Evolutionary conservation across 495 filamentous ascomycete species (phyloP), one percentile per base, ranked within the genome.

Genomic region (Podospora bellae-mahoneyi): DNA sequence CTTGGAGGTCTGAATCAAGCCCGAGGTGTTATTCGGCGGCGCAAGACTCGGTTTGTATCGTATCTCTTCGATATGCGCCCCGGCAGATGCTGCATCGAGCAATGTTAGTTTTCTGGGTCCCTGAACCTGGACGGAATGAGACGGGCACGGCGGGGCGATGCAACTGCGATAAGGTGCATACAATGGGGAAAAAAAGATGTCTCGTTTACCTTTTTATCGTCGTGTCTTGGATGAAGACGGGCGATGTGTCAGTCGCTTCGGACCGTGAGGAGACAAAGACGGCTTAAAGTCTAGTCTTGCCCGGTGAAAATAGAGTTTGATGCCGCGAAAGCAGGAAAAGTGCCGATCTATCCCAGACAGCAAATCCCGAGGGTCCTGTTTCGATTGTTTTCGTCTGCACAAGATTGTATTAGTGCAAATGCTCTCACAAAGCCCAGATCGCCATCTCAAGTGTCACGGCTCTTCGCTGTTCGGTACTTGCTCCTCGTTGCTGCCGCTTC

Each of bases 91-190:
- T 20, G 23, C 55, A 58, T 7, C 55, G 55, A 58, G n/a, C n/a
- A 5, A 58, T 7, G 55, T 58, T 58, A 58, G 55, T 58, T 58
- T 19, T 20, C 6, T 19, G n/a, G 55, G 55, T 4, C 23, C 55
- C 23, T 23, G n/a, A 5, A 20, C 55, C 23, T 23, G n/a, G n/a
- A 20, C 55, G 55, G n/a, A 20, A 20, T 26, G 55, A 58, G 23
- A 58, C 55, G 23, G 55, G 55, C 55, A 58, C 55, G 55, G 55
- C 55, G 55, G 55, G 55, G 55, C 55, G 55, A 58, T 58, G 55
- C 55, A 58, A 58, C 18, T 58, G 55, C 55, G 55, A 58, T 58
- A 58, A 58, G 55, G 55, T 58, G 55, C 23, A 58, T 58, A 58
- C 55, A 19, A 58, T 48, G 39, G 39, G 1, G 23, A 23, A 23